Percentiles rank a stretch among this genome's conserved stretches.
These are phyloP conservation scores for Nicotiana tomentosiformis DNA, from an alignment of 257 asterid species.

Conservation along the genomic window DNA sequence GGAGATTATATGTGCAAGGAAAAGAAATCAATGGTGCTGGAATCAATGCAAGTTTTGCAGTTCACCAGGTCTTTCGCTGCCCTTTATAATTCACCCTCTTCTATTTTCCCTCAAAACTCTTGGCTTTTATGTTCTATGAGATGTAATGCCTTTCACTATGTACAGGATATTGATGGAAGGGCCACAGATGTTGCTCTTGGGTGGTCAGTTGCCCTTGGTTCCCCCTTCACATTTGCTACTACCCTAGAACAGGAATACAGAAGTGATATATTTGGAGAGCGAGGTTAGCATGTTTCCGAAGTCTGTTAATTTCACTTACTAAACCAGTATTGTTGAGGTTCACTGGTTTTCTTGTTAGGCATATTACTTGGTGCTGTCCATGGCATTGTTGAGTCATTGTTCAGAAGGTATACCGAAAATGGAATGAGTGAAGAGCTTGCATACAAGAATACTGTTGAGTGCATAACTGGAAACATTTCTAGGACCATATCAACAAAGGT, in stretches of 20 bases:
- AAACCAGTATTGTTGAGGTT: conserved; percentile 7
- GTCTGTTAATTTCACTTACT: neutral
- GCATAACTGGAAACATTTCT: conserved; percentile 81
- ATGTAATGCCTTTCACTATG: neutral
- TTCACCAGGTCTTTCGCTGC: conserved; percentile 62
- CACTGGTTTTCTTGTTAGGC: conserved; percentile 34
- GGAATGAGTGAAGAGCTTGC: conserved; percentile 92
- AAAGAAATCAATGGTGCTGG: conserved; percentile 97
- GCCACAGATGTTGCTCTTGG: conserved; percentile 99
- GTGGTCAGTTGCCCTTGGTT: conserved; percentile 96
- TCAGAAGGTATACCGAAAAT: conserved; percentile 87
- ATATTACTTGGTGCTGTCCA: conserved; percentile 96
- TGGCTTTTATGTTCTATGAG: conserved; percentile 4
- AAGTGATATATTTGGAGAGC: conserved; percentile 96
- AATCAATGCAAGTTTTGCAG: conserved; percentile 88
- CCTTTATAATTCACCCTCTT: neutral
- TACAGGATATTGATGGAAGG: conserved; percentile 89
- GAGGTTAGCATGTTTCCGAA: conserved; percentile 44
- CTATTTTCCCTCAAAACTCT: neutral
- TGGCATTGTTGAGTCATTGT: conserved; percentile 84
- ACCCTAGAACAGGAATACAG: conserved; percentile 84
- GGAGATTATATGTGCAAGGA: conserved; percentile 94
- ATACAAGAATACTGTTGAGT: conserved; percentile 88
- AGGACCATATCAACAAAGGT: conserved; percentile 91
- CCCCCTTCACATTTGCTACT: conserved; percentile 91